phyloP scores from a whole-genome alignment of 768 basidiomycete species.

The Lepiota brunneoincarnata region DNA sequence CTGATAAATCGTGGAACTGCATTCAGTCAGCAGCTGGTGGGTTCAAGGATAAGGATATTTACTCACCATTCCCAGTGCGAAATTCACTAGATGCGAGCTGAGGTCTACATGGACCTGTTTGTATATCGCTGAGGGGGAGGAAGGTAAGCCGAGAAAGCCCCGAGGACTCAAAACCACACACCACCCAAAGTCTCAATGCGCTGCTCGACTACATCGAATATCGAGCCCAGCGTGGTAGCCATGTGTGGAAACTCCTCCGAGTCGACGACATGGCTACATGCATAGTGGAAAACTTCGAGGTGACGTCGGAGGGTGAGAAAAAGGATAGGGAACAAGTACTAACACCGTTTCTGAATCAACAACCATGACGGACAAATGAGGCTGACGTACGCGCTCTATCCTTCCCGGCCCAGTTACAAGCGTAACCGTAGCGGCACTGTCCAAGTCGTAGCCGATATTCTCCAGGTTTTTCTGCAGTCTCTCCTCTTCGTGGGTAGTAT shows the following conservation, averaged over 20 bases:
- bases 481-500: constrained; percentile 12
- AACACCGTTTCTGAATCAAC: background rate
- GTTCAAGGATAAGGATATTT: background rate
- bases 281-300: constrained; percentile 20
- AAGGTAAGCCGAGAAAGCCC: background rate
- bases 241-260: constrained; percentile 28
- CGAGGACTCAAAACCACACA: constrained; percentile 10
- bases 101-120: constrained; percentile 35
- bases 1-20: constrained; percentile 6
- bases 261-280: constrained; percentile 33
- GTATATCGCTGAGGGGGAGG: constrained; percentile 25
- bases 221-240: constrained; percentile 28
- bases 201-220: constrained; percentile 28
- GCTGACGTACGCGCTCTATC: constrained; percentile 18
- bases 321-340: constrained; percentile 22
- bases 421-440: constrained; percentile 16
- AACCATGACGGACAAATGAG: background rate
- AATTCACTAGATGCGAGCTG: constrained; percentile 31
- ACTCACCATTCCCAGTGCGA: constrained; percentile 36
- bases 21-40: no score
- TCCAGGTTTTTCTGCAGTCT: constrained; percentile 15
- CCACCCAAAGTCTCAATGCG: constrained; percentile 33
- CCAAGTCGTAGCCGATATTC: constrained; percentile 15
- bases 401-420: constrained; percentile 16
- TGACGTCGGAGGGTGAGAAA: constrained; percentile 18